phyloP scores from a whole-genome alignment of 768 basidiomycete species.

The Daedaleopsis sinensis region DNA sequence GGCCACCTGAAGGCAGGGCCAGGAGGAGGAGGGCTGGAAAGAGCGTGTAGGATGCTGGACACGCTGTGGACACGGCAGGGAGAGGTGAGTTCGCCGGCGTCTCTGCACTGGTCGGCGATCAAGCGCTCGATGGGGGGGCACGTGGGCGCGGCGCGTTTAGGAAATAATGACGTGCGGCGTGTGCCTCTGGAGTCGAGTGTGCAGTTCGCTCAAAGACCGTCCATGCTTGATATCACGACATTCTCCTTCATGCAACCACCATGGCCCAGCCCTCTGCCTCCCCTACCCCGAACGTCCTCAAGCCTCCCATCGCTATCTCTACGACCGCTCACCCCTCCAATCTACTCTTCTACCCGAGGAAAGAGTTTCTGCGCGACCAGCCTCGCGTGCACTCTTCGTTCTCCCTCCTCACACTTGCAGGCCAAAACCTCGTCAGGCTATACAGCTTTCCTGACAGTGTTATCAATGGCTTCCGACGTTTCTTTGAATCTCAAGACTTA shows the following conservation, averaged over 20 bases:
- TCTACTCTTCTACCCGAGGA: constrained; percentile 59
- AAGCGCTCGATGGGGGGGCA: constrained; percentile 6
- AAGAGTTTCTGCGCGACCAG: constrained; percentile 70
- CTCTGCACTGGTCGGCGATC: neutral
- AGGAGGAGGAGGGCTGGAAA: constrained; percentile 1
- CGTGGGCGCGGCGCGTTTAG: constrained; percentile 10
- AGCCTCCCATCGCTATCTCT: constrained; percentile 16
- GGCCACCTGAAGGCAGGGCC: neutral
- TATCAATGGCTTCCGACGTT: constrained; percentile 54
- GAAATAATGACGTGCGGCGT: constrained; percentile 20
- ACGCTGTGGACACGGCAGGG: neutral
- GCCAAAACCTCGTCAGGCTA: constrained; percentile 64
- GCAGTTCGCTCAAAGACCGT: constrained; percentile 3
- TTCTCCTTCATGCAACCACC: constrained; percentile 22
- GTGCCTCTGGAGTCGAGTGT: constrained; percentile 9
- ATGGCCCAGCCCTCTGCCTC: constrained; percentile 28
- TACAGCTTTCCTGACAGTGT: constrained; percentile 66
- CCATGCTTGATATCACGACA: constrained; percentile 12
- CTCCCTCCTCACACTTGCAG: constrained; percentile 69
- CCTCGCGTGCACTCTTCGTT: constrained; percentile 56
- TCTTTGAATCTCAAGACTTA: constrained; percentile 51
- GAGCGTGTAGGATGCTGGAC: neutral
- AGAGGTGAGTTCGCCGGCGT: neutral
- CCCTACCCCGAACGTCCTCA: constrained; percentile 21
- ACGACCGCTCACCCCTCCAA: constrained; percentile 44